These are phyloP conservation scores for Phytophthora multivora DNA, from an alignment of 352 stramenopile species.

Conservation along the genomic window DNA sequence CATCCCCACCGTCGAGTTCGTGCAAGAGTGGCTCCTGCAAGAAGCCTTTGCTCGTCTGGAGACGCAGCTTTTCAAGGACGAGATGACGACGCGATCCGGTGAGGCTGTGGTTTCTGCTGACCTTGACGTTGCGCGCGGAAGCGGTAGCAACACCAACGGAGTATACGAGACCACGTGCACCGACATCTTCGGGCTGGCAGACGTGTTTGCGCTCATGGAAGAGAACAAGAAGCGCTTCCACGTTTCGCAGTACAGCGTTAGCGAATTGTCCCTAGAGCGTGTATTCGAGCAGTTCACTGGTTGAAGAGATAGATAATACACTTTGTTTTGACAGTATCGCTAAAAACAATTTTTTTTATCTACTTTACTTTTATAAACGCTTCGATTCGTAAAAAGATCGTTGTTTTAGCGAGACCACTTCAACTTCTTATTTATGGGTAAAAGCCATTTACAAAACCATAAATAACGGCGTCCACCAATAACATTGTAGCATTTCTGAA, in stretches of 20 bases:
- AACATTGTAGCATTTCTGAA: conserved; percentile 1
- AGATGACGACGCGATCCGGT: conserved; percentile 49
- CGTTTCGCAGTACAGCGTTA: conserved; percentile 92
- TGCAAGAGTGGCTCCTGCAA: conserved; percentile 78
- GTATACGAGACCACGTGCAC: conserved; percentile 78
- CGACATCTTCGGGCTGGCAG: conserved; percentile 65
- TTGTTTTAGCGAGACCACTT: not conserved
- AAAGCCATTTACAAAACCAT: not conserved
- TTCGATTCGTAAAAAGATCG: too few species aligned
- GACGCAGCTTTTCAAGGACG: conserved; percentile 48
- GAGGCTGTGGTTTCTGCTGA: conserved; percentile 53
- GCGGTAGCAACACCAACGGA: conserved; percentile 55
- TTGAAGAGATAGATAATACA: conserved; percentile 10
- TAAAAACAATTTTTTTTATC: too few species aligned
- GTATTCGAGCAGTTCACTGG: conserved; percentile 94
- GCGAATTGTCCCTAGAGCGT: conserved; percentile 91
- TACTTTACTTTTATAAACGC: too few species aligned
- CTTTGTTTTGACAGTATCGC: too few species aligned
- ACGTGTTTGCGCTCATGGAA: conserved; percentile 86
- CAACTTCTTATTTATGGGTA: conserved; percentile 1
- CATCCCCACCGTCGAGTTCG: conserved; percentile 64
- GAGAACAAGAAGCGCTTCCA: conserved; percentile 63
- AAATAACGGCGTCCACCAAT: conserved; percentile 9
- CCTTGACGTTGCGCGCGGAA: conserved; percentile 53
- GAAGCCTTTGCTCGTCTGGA: conserved; percentile 71